Evolutionary conservation across 768 basidiomycete genomes (phyloP), one percentile per base, ranked within the genome.

Genomic region (Mrakia gelida): DNA sequence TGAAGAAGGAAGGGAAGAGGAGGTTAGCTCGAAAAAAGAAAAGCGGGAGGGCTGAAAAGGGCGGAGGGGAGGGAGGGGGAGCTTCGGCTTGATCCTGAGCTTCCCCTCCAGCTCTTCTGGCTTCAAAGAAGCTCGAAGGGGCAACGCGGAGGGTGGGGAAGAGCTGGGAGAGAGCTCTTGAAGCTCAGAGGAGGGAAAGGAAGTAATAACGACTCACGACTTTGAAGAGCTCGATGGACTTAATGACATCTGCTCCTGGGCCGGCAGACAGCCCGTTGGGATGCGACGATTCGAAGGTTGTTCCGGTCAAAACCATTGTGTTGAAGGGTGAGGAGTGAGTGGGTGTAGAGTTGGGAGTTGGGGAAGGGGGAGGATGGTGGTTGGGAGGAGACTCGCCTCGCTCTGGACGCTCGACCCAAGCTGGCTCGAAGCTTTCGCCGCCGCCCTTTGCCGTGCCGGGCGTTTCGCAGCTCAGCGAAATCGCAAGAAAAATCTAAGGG

Each of bases 181-280:
- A 15, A n/a, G n/a, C 9, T n/a, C 1, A 10, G n/a, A 59, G 59
- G 26, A 8, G 5, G 52, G 52, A 54, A 8, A 56, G 56, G 3
- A 56, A n/a, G n/a, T n/a, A n/a, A n/a, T n/a, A n/a, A n/a, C n/a
- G n/a, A 67, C 91, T 90, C 23, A 89, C 88, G n/a, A 92, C 86
- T 79, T 89, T 89, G 84, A 92, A 91, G 77, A 80, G 81, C 75
- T 86, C 84, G 75, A 85, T 83, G 41, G 74, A 79, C 56, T 79
- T 78, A 79, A 84, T 84, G 3, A 78, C 72, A 72, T 84, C 82
- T 34, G 80, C 79, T 16, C 71, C 73, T n/a, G 28, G 28, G 9
- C 45, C 74, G 23, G 70, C 43, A 10, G 63, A 18, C 6, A 79
- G 78, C 15, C 78, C 77, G 38, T 34, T 70, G 16, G 77, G 73